These are phyloP conservation scores for Hericium alpestre DNA, from an alignment of 768 basidiomycete species.

Conservation along the genomic window DNA sequence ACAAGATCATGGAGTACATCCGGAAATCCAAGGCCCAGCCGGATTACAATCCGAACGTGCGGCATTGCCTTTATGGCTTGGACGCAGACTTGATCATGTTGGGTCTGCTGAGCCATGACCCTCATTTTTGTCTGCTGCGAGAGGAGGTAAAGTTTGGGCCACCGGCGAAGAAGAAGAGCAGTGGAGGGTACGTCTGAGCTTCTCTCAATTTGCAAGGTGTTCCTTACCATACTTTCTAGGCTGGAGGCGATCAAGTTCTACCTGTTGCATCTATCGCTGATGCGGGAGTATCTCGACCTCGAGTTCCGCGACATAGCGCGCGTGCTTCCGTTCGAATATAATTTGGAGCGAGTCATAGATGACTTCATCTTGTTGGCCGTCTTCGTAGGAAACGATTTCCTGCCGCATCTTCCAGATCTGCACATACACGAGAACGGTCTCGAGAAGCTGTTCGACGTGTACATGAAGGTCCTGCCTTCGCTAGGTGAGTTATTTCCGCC, in stretches of 20 bases:
- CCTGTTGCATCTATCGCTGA: constrained; percentile 83
- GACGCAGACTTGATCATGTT: constrained; percentile 99
- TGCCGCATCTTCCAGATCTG: constrained; percentile 90
- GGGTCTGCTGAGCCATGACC: constrained; percentile 92
- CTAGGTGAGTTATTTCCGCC: constrained; percentile 34
- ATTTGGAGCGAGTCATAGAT: constrained; percentile 89
- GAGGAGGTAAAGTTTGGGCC: constrained; percentile 99
- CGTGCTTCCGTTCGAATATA: constrained; percentile 69
- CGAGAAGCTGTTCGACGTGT: constrained; percentile 87
- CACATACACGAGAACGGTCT: constrained; percentile 97
- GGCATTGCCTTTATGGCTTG: constrained; percentile 96
- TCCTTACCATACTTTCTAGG: constrained; percentile 16
- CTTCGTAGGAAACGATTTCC: constrained; percentile 95
- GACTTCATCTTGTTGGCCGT: constrained; percentile 96
- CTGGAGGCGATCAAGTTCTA: constrained; percentile 86
- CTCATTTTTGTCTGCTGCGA: constrained; percentile 92
- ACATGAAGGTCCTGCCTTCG: constrained; percentile 82
- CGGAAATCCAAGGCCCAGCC: constrained; percentile 89
- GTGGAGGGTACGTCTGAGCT: constrained; percentile 31
- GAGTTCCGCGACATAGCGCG: constrained; percentile 75
- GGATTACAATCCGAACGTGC: constrained; percentile 90
- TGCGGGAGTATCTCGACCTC: constrained; percentile 95
- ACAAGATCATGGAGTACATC: constrained; percentile 99
- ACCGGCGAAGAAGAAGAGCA: constrained; percentile 58
- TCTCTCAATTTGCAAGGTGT: background rate